Evolutionary conservation across 2,329 filamentous ascomycete genomes (phyloP), one percentile per base, ranked within the genome.

Genomic region (Plenodomus biglobosus): DNA sequence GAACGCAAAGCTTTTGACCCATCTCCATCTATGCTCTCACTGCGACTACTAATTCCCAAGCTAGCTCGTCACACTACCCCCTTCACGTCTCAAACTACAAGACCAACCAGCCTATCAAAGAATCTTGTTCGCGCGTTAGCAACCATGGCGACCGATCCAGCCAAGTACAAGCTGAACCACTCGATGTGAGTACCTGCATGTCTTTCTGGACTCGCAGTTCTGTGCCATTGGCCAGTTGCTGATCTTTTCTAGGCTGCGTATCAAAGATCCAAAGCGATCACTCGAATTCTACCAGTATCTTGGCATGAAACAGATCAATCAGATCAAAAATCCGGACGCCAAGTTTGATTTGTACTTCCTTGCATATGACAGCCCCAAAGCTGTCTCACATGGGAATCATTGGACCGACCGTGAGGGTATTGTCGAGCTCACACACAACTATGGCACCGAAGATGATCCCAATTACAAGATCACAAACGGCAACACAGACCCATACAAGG

Each of bases 281-380:
- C 85, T 97, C 73, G 88, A 92, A 61, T 99, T 95, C 75, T 99
- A 97, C 75, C 86, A 96, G 70, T 88, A 90, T 72, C 82, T 99
- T 16, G 94, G 94, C 62, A 85, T 97, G 82, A 91, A 80, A 68
- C 75, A 91, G 54, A 82, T 97, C 72, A 85, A 89, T 66, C 88
- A 92, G 75, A 79, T 94, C 39, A 78, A 87, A 54, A 88, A 90
- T 67, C 88, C 92, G 13, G 91, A 96, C 51, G 84, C 84, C 73
- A 96, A 95, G 69, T 97, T 97, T 73, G 90, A 94, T 65, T 84
- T 96, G 21, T 97, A 97, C 79, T 97, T 97, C 76, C 80, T 99
- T 51, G 91, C 86, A 50, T 97, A 95, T 75, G 87, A 96, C 69
- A 82, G 84, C 24, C 83, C 90, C 8, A 78, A 82, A 32, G 87